Percentiles rank a stretch among this genome's conserved stretches.
Evolutionary conservation across 371 early-diverging fungal genomes (phyloP).

Genomic region (Mortierella sp.): DNA sequence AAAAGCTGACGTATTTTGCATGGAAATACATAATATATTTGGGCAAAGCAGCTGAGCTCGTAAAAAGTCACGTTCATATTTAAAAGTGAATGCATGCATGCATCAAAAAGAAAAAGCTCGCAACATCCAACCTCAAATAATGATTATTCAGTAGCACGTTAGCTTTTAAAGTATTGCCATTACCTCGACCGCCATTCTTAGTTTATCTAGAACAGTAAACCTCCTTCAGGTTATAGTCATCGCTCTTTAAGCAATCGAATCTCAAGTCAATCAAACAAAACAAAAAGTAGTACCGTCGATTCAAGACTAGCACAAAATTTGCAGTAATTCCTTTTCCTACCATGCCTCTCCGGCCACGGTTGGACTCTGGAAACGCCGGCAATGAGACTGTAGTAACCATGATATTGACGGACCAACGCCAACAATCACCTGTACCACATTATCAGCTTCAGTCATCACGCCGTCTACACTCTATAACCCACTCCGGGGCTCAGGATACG

Average conservation of each 20-base stretch:
- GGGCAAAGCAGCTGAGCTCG: no score
- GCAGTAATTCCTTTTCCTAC: not conserved
- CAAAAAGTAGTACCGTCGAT: no score
- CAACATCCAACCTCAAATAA: not conserved
- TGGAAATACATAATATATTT: not conserved
- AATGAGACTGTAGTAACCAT: not conserved
- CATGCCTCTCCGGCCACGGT: constrained; percentile 14
- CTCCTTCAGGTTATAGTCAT: not conserved
- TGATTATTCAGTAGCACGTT: not conserved
- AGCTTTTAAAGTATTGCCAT: not conserved
- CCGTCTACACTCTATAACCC: not conserved
- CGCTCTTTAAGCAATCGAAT: not conserved
- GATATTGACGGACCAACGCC: not conserved
- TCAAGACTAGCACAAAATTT: no score
- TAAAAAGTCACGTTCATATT: not conserved
- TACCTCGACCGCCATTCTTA: not conserved
- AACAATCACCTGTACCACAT: not conserved
- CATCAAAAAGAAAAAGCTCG: not conserved
- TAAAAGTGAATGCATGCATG: not conserved
- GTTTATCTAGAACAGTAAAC: not conserved
- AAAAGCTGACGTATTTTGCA: not conserved
- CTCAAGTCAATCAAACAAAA: not conserved
- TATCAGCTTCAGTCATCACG: not conserved
- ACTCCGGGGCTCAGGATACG: constrained; percentile 3
- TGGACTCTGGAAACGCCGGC: not conserved